Evolutionary conservation across 331 rosid species (phyloP).

Genomic region (Cucumis variabilis): DNA sequence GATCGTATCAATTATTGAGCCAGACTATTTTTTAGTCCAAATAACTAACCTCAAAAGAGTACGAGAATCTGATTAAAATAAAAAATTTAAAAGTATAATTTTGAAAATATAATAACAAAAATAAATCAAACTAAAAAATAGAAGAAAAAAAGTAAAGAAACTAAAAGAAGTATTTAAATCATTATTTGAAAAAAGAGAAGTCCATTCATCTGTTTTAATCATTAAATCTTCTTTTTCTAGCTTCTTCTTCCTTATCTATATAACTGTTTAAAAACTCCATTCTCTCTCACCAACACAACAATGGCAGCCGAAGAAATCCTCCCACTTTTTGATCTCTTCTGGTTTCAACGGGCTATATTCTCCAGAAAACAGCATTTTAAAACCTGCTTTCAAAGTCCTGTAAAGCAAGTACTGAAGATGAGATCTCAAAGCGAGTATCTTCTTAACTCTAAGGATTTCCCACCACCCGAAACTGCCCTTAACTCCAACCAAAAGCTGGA

Average conservation of each 20-base stretch:
- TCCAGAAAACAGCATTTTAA: not conserved
- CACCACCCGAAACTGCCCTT: slow-evolving; percentile 17
- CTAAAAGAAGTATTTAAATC: too few species aligned
- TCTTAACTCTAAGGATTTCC: slow-evolving; percentile 25
- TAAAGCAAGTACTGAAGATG: slow-evolving; percentile 17
- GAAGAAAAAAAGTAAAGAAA: too few species aligned
- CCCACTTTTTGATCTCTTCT: not conserved
- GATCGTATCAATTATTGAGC: too few species aligned
- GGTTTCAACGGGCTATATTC: slow-evolving; percentile 6
- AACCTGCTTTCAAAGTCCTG: not conserved
- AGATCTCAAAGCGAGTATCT: slow-evolving; percentile 64
- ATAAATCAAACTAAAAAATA: too few species aligned
- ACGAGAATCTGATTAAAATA: too few species aligned
- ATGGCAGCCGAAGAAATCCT: slow-evolving; percentile 19
- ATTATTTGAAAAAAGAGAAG: too few species aligned
- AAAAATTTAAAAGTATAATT: too few species aligned
- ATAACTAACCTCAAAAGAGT: too few species aligned
- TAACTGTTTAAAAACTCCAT: not conserved
- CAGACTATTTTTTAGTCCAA: too few species aligned
- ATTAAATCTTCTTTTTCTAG: too few species aligned
- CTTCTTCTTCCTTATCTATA: slow-evolving; percentile 14
- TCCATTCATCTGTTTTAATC: not conserved
- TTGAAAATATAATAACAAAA: too few species aligned
- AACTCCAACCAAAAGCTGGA: slow-evolving; percentile 48
- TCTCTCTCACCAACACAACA: not conserved